Base-by-base conservation (phyloP, 192 early-diverging fungal species). In the Backusella parvicylindrica region DNA sequence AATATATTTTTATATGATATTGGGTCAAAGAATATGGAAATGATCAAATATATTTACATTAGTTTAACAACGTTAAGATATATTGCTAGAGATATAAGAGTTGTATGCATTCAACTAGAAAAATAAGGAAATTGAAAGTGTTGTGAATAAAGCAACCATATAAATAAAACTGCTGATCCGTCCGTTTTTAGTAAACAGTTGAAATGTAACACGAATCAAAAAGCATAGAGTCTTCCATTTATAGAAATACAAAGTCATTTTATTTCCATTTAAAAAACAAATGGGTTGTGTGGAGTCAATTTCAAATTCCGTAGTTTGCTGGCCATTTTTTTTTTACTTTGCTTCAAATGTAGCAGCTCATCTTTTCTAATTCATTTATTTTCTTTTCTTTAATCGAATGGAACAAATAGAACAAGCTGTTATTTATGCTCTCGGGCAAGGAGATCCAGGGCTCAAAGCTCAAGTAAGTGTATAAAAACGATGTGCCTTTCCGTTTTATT, bases 371-470 rank as follows among this genome's bases (percentile, higher is more conserved):
- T 43, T 36, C 8, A n/a, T 26, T 28, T 69, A 13, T 69, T 28
- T 40, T 35, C 23, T 41, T 69, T 30, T 69, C 18, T 28, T 69
- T 43, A 3, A 30, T 28, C 38, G 40, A 38, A 89, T 89, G 88
- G 91, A 92, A 72, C 91, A 93, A 77, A 90, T 94, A 73, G 92
- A 91, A 81, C 85, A 94, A 80, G 92, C 92, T 21, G 92, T 94
- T 72, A 86, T 88, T 69, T 91, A 85, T 77, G 94, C 95, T 40
- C 84, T 94, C 32, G 91, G 92, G 82, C 77, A 81, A 36, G 88
- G 87, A 16, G 86, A 92, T 74, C 86, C 85, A 26, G 83, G 83
- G 35, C 70, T 95, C 64, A 91, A 93, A 82, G 76, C 85, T 43
- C 94, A 96, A 89, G 92, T 92, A 89, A 76, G 87, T 78, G 43